phyloP scores from a whole-genome alignment of 441 rosid species.

The Rhodomyrtus psidioides region DNA sequence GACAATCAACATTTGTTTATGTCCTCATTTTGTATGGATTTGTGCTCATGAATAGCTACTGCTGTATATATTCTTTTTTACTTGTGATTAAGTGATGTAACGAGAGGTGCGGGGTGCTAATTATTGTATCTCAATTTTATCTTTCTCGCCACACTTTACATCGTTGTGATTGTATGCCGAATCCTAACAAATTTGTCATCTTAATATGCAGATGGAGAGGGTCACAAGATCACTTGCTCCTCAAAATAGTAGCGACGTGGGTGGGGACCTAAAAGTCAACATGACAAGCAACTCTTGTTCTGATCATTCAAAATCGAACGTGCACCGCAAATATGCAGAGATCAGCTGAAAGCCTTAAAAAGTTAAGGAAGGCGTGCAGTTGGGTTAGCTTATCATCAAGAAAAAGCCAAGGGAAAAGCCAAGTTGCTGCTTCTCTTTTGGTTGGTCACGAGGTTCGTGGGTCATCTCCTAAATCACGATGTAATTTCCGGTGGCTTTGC shows the following conservation, averaged over 20 bases:
- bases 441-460: slow-evolving; percentile 35
- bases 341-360: background rate
- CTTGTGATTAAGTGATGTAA: no score
- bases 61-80: no score
- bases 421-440: slow-evolving; percentile 27
- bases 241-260: background rate
- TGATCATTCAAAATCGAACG: background rate
- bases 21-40: background rate
- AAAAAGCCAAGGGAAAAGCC: slow-evolving; percentile 15
- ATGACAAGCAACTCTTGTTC: background rate
- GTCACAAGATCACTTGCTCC: background rate
- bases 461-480: slow-evolving; percentile 27
- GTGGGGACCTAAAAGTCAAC: background rate
- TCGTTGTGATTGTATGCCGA: no score
- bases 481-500: slow-evolving; percentile 28
- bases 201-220: background rate
- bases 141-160: no score
- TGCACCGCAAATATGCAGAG: background rate
- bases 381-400: background rate
- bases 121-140: no score
- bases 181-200: background rate
- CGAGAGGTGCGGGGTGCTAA: no score
- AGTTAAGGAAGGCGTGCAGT: background rate
- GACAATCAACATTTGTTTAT: background rate
- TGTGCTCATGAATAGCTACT: no score